Base-by-base conservation (phyloP, 2,329 filamentous ascomycete genomes). In the Beauveria brongniartii region DNA sequence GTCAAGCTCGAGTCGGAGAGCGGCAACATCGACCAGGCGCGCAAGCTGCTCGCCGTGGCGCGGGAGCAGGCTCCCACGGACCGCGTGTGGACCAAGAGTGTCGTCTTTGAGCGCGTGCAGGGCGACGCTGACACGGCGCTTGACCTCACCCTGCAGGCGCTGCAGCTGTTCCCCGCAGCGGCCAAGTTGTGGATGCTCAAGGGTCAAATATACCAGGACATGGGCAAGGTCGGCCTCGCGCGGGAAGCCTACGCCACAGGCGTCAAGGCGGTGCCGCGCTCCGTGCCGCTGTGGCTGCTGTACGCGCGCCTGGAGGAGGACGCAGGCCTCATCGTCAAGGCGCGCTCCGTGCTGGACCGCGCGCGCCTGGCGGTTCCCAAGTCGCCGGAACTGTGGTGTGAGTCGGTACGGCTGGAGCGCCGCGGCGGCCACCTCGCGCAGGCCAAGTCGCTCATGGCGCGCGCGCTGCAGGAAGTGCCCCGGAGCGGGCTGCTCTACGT, bases 161-260 rank as follows among this genome's bases (percentile, higher is more conserved):
- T 99, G 41, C 88, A 92, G 65, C 82, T 91, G 10, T 99, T 96
- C 77, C 93, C 94, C 1, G 84, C 86, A 50, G 85, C 89, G 14
- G 82, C 91, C 57, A 97, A 97, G 75, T 81, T 99, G 26, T 97
- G 93, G 88, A 97, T 97, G 90, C 90, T 96, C 79, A 99, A 99
- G 76, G 94, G 95, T 0, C 94, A 99, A 71, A 94, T 97, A 64
- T 99, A 99, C 79, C 90, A 97, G 70, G 83, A 87, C 48, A 82
- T 92, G 52, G 87, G 84, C 67, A 92, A 91, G 75, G 77, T 89
- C 16, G 87, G 89, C 0, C 90, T 94, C 73, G 94, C 94, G 3
- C 86, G 94, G 52, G 92, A 97, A 72, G 92, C 93, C 0, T 97
- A 94, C 74, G 85, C 84, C 62, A 88, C 90, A 5, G 94, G 94